Evolutionary conservation across 139 green algal species (phyloP), one percentile per base, ranked within the genome.

Genomic region (Gonium pectorale): DNA sequence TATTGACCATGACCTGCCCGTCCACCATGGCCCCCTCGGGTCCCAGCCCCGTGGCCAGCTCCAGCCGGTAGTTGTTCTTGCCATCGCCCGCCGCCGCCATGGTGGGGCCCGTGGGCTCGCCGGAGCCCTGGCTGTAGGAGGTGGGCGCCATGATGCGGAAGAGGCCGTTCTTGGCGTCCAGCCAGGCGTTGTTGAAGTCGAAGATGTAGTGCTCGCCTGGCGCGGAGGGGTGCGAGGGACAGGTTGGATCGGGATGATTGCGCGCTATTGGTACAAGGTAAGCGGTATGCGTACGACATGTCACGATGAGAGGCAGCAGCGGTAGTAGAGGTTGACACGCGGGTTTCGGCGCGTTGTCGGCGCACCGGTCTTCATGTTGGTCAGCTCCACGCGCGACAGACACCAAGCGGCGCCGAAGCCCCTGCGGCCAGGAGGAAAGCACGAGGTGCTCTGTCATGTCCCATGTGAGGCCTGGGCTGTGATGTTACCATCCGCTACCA

Each of bases 341-440:
- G n/a, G n/a, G n/a, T n/a, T n/a, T n/a, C n/a, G n/a, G n/a, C n/a
- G n/a, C n/a, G n/a, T n/a, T n/a, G n/a, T n/a, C 7, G 38, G 35
- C 70, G 19, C 60, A 72, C 71, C 72, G 21, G 82, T 88, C 11
- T 68, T 86, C 43, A 88, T 86, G 60, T 88, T 87, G 46, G 71
- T 79, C 41, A 94, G 67, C 72, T 93, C 90, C 26, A 89, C 71
- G 0, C 62, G 41, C 2, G 90, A 77, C 46, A 94, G 77, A 37
- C 89, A 86, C 91, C 91, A 94, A 0, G 90, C 86, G 0, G 90
- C 67, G 22, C 88, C 90, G 1, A 91, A 68, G 33, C 91, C 91
- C 78, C n/a, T n/a, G n/a, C n/a, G n/a, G n/a, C n/a, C n/a, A n/a
- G n/a, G n/a, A n/a, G n/a, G n/a, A n/a, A n/a, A n/a, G n/a, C n/a